Base-by-base conservation (phyloP, 2,329 filamentous ascomycete genomes). In the Diaporthe sp. region DNA sequence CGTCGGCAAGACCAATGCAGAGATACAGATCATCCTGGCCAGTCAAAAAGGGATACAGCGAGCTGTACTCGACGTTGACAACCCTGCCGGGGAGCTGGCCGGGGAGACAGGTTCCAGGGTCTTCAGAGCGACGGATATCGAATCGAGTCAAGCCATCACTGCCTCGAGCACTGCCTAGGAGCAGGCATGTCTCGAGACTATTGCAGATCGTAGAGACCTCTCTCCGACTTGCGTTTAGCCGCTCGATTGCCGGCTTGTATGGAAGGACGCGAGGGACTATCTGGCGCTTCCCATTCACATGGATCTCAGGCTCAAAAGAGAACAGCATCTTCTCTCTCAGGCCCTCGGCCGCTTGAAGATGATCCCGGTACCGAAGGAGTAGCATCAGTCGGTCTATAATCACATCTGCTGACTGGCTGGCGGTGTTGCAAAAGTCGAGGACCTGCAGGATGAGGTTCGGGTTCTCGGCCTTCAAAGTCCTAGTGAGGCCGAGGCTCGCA, bases 201-300 rank as follows among this genome's bases (percentile, higher is more conserved):
- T 86, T 84, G 34, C 83, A 65, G 0, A 76, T 75, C 3, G 76
- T 79, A 0, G 81, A 77, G 12, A 87, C 81, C 1, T 84, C 74
- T 9, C 85, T 81, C 10, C 85, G 83, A 2, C 81, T 71, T 1
- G 85, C 81, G 68, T 87, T 87, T 65, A 83, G 78, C 0, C 84
- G 81, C 53, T 85, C 80, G 72, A 86, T 87, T 8, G 79, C 83
- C 1, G 80, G 74, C 55, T 82, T 81, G 79, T 84, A 85, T 0
- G 86, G 85, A 2, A 86, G 25, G 4, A 87, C 79, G 0, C 86
- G 84, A 0, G 86, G 84, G 3, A 87, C 80, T 0, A 85, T 76
- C 0, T 82, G 81, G 6, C 61, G 77, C 1, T 83, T 83, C 2
- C 79, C 73, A 51, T 85, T 80, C 2, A 86, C 78, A 55, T 86